phyloP scores from a whole-genome alignment of 345 rosid genomes.

The Abelmoschus esculentus region DNA sequence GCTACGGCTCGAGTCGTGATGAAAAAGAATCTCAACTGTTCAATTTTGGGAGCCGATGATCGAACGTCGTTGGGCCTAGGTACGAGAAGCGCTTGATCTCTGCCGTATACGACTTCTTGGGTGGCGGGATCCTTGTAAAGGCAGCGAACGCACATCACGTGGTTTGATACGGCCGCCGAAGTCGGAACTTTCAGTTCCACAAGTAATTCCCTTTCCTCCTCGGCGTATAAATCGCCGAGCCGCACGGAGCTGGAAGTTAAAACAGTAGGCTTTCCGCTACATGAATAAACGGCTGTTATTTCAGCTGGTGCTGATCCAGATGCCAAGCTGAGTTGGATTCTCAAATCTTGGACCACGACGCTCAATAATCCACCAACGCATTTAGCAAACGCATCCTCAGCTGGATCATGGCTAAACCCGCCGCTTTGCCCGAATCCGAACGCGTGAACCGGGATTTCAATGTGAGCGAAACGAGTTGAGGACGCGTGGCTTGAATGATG shows the following conservation, averaged over 20 bases:
- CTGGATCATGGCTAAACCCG: constrained; percentile 46
- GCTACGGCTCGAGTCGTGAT: constrained; percentile 63
- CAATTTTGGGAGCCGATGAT: constrained; percentile 38
- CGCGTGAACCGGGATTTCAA: constrained; percentile 63
- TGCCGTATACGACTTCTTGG: constrained; percentile 41
- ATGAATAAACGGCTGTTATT: constrained; percentile 62
- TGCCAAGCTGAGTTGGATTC: constrained; percentile 51
- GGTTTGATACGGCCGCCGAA: constrained; percentile 28
- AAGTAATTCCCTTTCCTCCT: constrained; percentile 67
- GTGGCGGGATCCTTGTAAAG: constrained; percentile 59
- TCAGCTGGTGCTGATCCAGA: constrained; percentile 62
- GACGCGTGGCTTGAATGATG: constrained; percentile 26
- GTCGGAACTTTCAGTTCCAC: constrained; percentile 54
- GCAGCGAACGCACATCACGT: constrained; percentile 46
- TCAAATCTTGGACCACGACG: constrained; percentile 67
- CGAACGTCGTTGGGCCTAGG: constrained; percentile 40
- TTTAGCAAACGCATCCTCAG: constrained; percentile 56
- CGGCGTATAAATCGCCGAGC: constrained; percentile 70
- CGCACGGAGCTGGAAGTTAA: constrained; percentile 51
- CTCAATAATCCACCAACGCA: constrained; percentile 51
- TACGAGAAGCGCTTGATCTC: constrained; percentile 37
- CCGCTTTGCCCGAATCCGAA: constrained; percentile 44
- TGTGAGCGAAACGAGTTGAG: constrained; percentile 59
- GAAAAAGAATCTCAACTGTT: constrained; percentile 53
- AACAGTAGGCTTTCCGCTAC: constrained; percentile 36